Evolutionary conservation across 768 basidiomycete species (phyloP), one percentile per base, ranked within the genome.

Genomic region (Serendipita sp.): DNA sequence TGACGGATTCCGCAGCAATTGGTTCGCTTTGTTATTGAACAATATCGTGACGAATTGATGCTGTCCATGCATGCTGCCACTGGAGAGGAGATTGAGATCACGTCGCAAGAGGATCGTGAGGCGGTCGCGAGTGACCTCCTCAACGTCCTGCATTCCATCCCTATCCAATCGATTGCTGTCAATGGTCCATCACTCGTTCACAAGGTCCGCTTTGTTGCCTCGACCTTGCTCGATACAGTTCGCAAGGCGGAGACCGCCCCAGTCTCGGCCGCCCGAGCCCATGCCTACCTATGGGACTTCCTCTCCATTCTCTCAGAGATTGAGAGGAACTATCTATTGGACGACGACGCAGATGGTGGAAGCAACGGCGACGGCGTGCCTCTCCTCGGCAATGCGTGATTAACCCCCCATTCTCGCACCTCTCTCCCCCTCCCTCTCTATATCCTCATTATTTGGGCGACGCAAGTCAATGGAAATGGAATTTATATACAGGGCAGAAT

Each of bases 161-260:
- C 92, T 16, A 92, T 94, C 64, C 90, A 92, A 73, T 90, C 89
- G 36, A 92, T 94, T 69, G 91, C 91, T 38, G 88, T 86, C 58
- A 92, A 89, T 70, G 89, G 89, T 3, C 88, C 88, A 3, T 89
- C 87, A 64, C 75, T 90, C 77, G 88, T 80, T 65, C 86, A 89
- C 72, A 94, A 94, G 79, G 91, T 94, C 67, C 85, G 92, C 65
- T 94, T 91, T 72, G 90, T 94, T 44, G 92, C 92, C 15, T 93
- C 90, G 11, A 91, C 90, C 2, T 76, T 95, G 63, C 78, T 94
- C 66, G 91, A 93, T 71, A 83, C 88, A 16, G 86, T 94, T 38
- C 79, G 85, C 60, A 86, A 88, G 74, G 87, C 84, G 56, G 88
- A 89, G 70, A 87, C 83, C 4, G 85, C 86, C 13, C 87, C 87